These are phyloP conservation scores for Beauveria sp. DNA, from an alignment of 2,329 filamentous ascomycete species.

Conservation along the genomic window DNA sequence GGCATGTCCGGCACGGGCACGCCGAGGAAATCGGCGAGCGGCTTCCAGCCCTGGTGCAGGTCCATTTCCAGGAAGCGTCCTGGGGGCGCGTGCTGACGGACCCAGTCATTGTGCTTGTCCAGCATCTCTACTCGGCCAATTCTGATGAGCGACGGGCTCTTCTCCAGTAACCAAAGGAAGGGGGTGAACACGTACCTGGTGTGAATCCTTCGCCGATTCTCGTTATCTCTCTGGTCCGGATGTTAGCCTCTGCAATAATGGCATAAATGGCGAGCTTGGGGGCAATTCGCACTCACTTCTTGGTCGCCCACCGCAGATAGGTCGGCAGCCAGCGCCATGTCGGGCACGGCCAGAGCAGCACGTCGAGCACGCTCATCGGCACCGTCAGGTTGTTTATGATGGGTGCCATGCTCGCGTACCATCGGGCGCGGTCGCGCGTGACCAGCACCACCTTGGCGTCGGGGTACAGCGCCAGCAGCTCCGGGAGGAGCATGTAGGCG, in stretches of 20 bases:
- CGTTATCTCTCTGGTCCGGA: not conserved
- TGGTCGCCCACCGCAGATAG: not conserved
- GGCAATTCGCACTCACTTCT: not conserved
- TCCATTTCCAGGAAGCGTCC: conserved; percentile 17
- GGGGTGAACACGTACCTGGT: not conserved
- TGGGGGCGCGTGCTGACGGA: conserved; percentile 11
- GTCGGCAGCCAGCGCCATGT: conserved; percentile 13
- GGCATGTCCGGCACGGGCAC: conserved; percentile 19
- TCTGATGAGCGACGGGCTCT: too few relatives aligned
- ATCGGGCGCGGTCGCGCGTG: conserved; percentile 27
- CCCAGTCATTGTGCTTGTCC: conserved; percentile 14
- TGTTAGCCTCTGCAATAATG: too few relatives aligned
- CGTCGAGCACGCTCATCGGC: conserved; percentile 3
- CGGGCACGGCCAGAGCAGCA: conserved; percentile 12
- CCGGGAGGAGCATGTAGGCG: conserved; percentile 31
- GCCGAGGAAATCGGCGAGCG: conserved; percentile 20
- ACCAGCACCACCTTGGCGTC: conserved; percentile 40
- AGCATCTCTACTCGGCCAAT: conserved; percentile 10
- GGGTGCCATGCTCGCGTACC: conserved; percentile 25
- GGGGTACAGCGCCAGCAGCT: conserved; percentile 40
- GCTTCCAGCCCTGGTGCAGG: conserved; percentile 21
- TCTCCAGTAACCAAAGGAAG: not conserved
- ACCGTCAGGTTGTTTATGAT: conserved; percentile 13
- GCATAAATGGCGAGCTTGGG: too few relatives aligned
- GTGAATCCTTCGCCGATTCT: not conserved